Evolutionary conservation across 176 grass and related monocot species (phyloP), one percentile per base, ranked within the genome.

Genomic region (Raddia guianensis): DNA sequence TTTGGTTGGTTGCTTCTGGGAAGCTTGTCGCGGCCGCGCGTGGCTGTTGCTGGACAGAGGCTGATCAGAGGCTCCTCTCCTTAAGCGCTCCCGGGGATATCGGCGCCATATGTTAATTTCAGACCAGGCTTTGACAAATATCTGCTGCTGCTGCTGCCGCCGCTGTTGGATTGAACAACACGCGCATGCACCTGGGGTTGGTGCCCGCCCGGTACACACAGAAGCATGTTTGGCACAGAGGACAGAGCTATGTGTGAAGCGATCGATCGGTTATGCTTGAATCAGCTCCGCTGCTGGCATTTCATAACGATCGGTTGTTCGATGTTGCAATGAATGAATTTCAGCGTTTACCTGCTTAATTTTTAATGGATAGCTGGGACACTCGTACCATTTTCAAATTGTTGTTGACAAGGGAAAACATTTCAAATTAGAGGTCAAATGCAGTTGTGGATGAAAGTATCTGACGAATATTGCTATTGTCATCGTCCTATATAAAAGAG

Each of bases 71-170:
- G 37, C 37, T 40, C 37, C 68, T 21, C 14, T 13, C 49, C 51
- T 16, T 34, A 3, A 4, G n/a, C 48, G 56, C 55, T 35, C 15
- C 11, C 61, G 33, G 20, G 21, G 63, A 81, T 71, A 82, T 44
- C 87, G 82, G 83, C 78, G 78, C 60, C 44, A 5, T 40, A 5
- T 40, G 83, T 61, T 60, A 45, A 67, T 82, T 89, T 89, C 87
- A 82, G 50, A 86, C 78, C 55, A 0, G 50, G 55, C 8, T 76
- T 89, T 89, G 83, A 82, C 87, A 77, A 86, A 68, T 18, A 43
- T 81, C 60, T 45, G 50, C 12, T 21, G 81, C 7, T 18, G 60
- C 59, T 20, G 72, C 60, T 35, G 43, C 12, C 16, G 81, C 7
- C 13, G 60, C 59, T 20, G 72, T 66, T 76, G 42, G 49, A 34